Base-by-base conservation (phyloP, 208 protist species). In the Acanthamoeba lugdunensis region DNA sequence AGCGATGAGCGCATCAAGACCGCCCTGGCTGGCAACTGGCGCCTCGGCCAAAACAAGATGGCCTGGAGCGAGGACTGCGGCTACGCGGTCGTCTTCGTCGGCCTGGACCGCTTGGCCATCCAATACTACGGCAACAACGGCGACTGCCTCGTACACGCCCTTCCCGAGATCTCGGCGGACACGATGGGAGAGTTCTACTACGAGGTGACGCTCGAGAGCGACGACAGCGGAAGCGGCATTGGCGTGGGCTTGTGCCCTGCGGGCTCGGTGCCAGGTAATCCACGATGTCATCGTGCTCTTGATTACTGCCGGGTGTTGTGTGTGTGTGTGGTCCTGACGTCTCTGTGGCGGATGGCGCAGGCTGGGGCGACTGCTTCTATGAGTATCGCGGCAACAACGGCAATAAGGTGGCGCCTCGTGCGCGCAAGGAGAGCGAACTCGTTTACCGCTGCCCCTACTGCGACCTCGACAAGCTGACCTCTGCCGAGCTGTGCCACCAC, bases 361-460 rank as follows among this genome's bases (percentile, higher is more conserved):
- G 79, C n/a, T 87, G 79, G 79, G 79, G 79, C n/a, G 79, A 87
- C n/a, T 87, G 79, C 52, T 87, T 87, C 52, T 87, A 87, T 23
- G 79, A 87, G 25, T 87, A 87, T 45, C 79, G 79, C 45, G 79
- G 79, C 18, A 63, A 63, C 25, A 87, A 63, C 52, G 79, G 79
- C n/a, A 87, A 63, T 50, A 87, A 87, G 48, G 33, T 87, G 4
- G 50, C 79, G 30, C 79, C 79, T 21, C 41, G 79, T 18, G n/a
- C 14, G n/a, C 21, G 50, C 33, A 56, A 30, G 25, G 50, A 58
- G 50, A 87, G 25, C 25, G 79, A 87, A 41, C 79, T 87, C 14
- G 23, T 25, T 14, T 87, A 87, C 52, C 79, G 79, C 13, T 87
- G 79, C 25, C 79, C 79, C 79, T 87, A 87, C 28, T 87, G 79